Percentiles rank a stretch among this genome's conserved stretches.
Evolutionary conservation across 352 stramenopile species (phyloP).

Genomic region (Phytophthora agathidicida): DNA sequence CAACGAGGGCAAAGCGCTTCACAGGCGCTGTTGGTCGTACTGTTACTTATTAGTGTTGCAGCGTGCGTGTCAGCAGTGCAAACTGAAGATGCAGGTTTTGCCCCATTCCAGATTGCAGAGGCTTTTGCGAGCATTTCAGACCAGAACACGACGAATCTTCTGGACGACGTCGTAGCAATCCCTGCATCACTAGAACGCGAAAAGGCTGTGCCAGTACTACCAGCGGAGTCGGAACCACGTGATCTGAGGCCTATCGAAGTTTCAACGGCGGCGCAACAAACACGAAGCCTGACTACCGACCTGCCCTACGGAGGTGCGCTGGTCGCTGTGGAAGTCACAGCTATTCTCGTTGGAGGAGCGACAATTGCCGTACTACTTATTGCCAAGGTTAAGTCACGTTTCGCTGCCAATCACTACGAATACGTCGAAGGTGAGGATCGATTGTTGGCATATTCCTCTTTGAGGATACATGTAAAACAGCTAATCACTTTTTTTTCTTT

Average conservation of each 20-base stretch:
- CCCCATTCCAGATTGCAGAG: slow-evolving; percentile 12
- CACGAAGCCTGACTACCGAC: neutral
- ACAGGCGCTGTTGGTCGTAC: neutral
- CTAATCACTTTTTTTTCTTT: neutral
- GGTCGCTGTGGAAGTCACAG: slow-evolving; percentile 36
- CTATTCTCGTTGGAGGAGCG: slow-evolving; percentile 36
- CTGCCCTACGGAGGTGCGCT: slow-evolving; percentile 24
- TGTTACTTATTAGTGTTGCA: slow-evolving; percentile 12
- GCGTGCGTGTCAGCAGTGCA: neutral
- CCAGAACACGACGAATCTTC: slow-evolving; percentile 21
- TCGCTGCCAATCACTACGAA: slow-evolving; percentile 9
- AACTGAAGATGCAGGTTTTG: neutral
- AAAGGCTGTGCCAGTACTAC: neutral
- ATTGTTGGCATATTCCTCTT: neutral
- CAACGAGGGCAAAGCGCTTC: slow-evolving; percentile 4
- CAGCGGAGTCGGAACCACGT: slow-evolving; percentile 2
- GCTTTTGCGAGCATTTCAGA: slow-evolving; percentile 16
- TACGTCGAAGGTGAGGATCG: slow-evolving; percentile 27
- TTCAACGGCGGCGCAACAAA: neutral
- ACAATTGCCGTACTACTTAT: slow-evolving; percentile 31
- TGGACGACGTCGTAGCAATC: slow-evolving; percentile 27
- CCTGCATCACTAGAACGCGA: slow-evolving; percentile 16
- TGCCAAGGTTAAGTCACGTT: slow-evolving; percentile 25
- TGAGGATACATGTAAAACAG: neutral
- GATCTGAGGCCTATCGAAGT: slow-evolving; percentile 7